These are phyloP conservation scores for Dioscorea cayenensis DNA, from an alignment of 116 monocot genomes.

Conservation along the genomic window DNA sequence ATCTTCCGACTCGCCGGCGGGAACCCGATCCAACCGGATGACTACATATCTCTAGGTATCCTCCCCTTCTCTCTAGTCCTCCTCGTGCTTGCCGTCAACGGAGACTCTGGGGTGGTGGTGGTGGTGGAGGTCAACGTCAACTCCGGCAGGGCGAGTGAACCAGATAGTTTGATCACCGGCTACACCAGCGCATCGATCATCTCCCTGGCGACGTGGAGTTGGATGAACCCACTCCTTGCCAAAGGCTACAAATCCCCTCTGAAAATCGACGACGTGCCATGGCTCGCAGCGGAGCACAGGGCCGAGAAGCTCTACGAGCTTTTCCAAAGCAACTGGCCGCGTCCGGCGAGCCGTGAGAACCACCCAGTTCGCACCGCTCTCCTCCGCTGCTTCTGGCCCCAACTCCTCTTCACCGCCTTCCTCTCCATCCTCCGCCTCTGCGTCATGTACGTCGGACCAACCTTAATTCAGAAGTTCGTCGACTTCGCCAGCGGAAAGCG, in stretches of 20 bases:
- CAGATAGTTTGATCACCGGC: conserved; percentile 9
- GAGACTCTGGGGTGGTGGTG: conserved; percentile 31
- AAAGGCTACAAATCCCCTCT: conserved; percentile 63
- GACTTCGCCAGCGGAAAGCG: conserved; percentile 40
- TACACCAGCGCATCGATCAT: conserved; percentile 49
- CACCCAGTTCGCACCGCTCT: conserved; percentile 73
- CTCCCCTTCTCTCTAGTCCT: conserved; percentile 20
- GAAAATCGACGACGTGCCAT: conserved; percentile 67
- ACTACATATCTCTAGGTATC: conserved; percentile 15
- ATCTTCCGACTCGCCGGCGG: conserved; percentile 30
- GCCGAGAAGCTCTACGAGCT: conserved; percentile 58
- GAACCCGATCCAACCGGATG: conserved; percentile 19
- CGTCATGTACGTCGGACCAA: conserved; percentile 95
- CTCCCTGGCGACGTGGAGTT: conserved; percentile 55
- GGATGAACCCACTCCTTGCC: conserved; percentile 74
- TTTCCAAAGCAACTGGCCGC: conserved; percentile 68
- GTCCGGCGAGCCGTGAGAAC: conserved; percentile 12
- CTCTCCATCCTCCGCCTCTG: conserved; percentile 53
- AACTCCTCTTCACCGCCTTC: conserved; percentile 53
- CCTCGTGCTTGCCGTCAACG: conserved; percentile 6
- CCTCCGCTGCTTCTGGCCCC: conserved; percentile 68
- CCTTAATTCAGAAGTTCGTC: conserved; percentile 69
- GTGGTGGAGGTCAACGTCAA: not conserved
- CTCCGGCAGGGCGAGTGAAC: not conserved
- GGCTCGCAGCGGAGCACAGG: conserved; percentile 53